A percentile compares a stretch with the other conserved stretches of the same genome.
Conservation (phyloP, 2,329 filamentous ascomycete genomes). For the Ophiostoma tasmaniense region DNA sequence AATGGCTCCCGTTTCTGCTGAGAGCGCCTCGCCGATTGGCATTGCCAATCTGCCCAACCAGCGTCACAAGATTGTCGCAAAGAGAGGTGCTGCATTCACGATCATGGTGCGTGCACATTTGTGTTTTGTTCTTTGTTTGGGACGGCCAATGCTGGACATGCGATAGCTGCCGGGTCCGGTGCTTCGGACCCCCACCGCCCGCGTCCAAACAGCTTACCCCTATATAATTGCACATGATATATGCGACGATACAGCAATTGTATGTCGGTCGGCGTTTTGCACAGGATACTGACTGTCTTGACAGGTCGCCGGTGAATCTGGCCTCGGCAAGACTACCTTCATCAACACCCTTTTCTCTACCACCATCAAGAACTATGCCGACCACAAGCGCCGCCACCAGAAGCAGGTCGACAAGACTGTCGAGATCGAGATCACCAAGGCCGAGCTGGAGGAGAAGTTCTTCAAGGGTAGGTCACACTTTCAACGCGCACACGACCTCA, state of each 20-base stretch:
- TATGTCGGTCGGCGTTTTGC: background rate
- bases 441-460: constrained; percentile 99
- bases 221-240: constrained; percentile 20
- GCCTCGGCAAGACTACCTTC: constrained; percentile 98
- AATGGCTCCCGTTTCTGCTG: constrained; percentile 50
- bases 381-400: constrained; percentile 97
- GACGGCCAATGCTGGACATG: background rate
- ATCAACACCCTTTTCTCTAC: constrained; percentile 99
- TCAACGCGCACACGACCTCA: background rate
- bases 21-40: constrained; percentile 60
- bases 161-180: background rate
- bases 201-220: background rate
- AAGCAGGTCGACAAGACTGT: constrained; percentile 99
- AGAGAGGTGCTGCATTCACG: constrained; percentile 94
- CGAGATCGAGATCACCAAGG: constrained; percentile 99
- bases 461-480: constrained; percentile 72
- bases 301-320: constrained; percentile 95
- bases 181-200: background rate
- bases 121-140: background rate
- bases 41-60: constrained; percentile 68
- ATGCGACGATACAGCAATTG: constrained; percentile 19
- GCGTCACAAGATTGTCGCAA: constrained; percentile 65
- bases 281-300: constrained; percentile 14
- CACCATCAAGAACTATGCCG: constrained; percentile 99
- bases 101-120: constrained; percentile 67